Conservation (phyloP, 2,329 filamentous ascomycete genomes). For the Pseudopithomyces chartarum region DNA sequence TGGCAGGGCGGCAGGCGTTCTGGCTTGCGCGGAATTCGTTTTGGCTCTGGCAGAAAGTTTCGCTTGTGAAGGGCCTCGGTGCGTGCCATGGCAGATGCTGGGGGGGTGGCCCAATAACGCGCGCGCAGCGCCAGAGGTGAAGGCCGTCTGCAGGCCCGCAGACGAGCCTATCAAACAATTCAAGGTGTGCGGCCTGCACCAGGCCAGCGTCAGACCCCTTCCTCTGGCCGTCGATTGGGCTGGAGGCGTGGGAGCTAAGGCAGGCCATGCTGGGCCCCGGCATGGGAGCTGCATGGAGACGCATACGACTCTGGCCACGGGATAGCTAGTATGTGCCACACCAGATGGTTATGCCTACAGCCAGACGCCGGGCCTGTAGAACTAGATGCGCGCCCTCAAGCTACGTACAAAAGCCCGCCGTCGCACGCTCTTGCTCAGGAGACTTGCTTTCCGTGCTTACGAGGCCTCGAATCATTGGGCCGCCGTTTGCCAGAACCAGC, state of each 20-base stretch:
- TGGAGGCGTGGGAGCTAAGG: conserved; percentile 22
- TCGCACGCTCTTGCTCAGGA: conserved; percentile 3
- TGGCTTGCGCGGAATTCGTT: background rate
- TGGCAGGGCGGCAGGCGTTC: background rate
- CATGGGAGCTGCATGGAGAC: conserved; percentile 31
- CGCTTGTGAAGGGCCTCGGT: conserved; percentile 1
- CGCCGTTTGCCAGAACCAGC: background rate
- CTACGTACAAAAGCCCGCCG: conserved; percentile 7
- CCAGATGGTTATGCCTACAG: conserved; percentile 16
- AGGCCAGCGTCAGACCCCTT: conserved; percentile 23
- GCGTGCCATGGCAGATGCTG: conserved; percentile 5
- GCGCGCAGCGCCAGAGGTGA: conserved; percentile 21
- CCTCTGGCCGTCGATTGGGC: conserved; percentile 29
- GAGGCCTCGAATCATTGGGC: background rate
- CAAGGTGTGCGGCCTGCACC: conserved; percentile 27
- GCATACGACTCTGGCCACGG: conserved; percentile 37
- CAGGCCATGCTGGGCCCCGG: conserved; percentile 34
- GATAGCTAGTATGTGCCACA: conserved; percentile 25
- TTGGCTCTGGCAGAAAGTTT: background rate
- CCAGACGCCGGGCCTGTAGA: background rate
- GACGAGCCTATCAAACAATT: conserved; percentile 36
- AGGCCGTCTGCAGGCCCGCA: conserved; percentile 7
- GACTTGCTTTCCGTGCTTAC: background rate
- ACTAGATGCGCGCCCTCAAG: conserved; percentile 1
- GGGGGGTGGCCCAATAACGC: conserved; percentile 25